phyloP scores from a whole-genome alignment of 768 basidiomycete genomes.

The Lepiota venenata region DNA sequence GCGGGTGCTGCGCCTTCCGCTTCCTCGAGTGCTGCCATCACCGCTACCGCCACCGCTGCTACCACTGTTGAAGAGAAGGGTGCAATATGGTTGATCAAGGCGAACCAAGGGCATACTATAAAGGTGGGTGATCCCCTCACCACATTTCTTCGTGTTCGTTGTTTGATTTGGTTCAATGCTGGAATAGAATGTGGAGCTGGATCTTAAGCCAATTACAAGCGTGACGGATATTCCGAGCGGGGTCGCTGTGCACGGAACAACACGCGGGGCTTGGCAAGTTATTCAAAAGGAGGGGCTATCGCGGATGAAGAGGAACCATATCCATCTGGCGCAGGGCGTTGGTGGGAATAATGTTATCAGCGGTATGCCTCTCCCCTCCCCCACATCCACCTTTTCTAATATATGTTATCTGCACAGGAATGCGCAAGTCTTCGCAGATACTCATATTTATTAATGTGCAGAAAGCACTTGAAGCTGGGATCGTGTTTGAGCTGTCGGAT shows the following conservation, averaged over 20 bases:
- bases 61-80: slow-evolving; percentile 20
- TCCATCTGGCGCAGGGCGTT: slow-evolving; percentile 86
- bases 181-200: slow-evolving; percentile 61
- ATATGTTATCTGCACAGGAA: slow-evolving; percentile 45
- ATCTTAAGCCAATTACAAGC: slow-evolving; percentile 55
- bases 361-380: slow-evolving; percentile 45
- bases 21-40: slow-evolving; percentile 8
- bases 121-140: slow-evolving; percentile 41
- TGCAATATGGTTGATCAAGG: slow-evolving; percentile 77
- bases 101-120: slow-evolving; percentile 89
- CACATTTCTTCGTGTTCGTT: background rate
- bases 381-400: background rate
- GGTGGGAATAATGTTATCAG: slow-evolving; percentile 66
- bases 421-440: slow-evolving; percentile 74
- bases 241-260: slow-evolving; percentile 84
- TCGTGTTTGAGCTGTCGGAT: slow-evolving; percentile 73
- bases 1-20: slow-evolving; percentile 10
- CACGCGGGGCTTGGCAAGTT: slow-evolving; percentile 57
- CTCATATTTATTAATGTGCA: slow-evolving; percentile 80
- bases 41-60: slow-evolving; percentile 9
- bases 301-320: slow-evolving; percentile 86
- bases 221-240: slow-evolving; percentile 61
- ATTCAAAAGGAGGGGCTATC: slow-evolving; percentile 77
- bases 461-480: slow-evolving; percentile 63
- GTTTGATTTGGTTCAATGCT: background rate